Evolutionary conservation across 139 green algal genomes (phyloP), one percentile per base, ranked within the genome.

Genomic region (Tetradesmus obliquus): DNA sequence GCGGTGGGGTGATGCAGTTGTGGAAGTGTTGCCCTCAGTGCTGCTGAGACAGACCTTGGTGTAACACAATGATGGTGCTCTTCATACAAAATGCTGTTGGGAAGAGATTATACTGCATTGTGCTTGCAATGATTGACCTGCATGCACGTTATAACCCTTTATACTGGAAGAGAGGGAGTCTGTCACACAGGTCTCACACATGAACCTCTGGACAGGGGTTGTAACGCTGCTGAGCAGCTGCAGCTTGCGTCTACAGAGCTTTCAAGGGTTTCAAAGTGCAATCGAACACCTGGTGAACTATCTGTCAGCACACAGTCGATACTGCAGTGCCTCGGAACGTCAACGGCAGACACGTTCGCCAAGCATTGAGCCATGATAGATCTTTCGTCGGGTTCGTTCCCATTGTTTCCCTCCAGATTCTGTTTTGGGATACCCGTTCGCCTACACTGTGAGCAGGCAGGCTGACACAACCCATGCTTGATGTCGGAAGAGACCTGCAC

Each of bases 361-460:
- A 72, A 6, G n/a, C 66, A 24, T 45, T 45, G 32, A 45, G 32
- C 66, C 5, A 76, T 76, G 66, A 76, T 76, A 17, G 66, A 76
- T 24, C 66, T 76, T 76, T 24, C 66, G 66, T 76, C 66, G 3
- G 76, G 76, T 20, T 82, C 76, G 3, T 53, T 82, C 20, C 76
- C 76, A 55, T 17, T 82, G 24, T 82, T 82, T 55, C 76, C 76
- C 7, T 76, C 66, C 3, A 76, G 66, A 76, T 76, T 17, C 17
- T 76, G 66, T 19, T 51, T 53, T 17, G 81, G 81, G 6, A 86
- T 86, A 57, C 91, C 91, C 19, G 92, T 94, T 57, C 88, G 91
- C 9, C 84, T 94, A 10, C 91, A 94, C 69, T 55, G 91, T 94
- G 60, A 88, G 89, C 54, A 71, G 60, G 45, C 22, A 62, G 45